Conservation (phyloP, 768 basidiomycete genomes). For the Lentinula lateritia region DNA sequence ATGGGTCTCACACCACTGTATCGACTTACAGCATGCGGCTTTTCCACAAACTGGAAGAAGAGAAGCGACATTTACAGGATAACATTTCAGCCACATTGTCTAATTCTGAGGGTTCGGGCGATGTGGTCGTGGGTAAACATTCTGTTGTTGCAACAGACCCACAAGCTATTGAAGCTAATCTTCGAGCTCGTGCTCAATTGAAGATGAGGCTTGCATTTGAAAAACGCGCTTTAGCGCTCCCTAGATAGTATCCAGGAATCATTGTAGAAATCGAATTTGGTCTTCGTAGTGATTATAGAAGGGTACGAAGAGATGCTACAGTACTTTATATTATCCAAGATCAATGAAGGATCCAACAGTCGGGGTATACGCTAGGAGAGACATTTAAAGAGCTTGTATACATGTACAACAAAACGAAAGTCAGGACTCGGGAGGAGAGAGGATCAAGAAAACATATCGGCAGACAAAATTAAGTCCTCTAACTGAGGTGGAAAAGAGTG, state of each 20-base stretch:
- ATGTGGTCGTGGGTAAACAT: background rate
- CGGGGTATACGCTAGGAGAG: background rate
- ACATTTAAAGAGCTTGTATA: background rate
- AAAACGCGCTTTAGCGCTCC: constrained; percentile 10
- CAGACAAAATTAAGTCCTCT: background rate
- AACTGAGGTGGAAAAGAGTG: background rate
- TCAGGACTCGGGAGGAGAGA: background rate
- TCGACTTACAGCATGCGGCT: constrained; percentile 1
- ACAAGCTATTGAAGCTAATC: constrained; percentile 18
- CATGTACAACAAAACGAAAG: constrained; percentile 2
- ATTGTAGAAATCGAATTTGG: background rate
- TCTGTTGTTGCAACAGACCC: background rate
- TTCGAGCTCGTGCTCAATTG: constrained; percentile 29
- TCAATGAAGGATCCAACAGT: background rate
- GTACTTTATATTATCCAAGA: background rate
- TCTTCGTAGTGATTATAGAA: background rate
- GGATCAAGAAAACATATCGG: background rate
- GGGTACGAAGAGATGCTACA: background rate
- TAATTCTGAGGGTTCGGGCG: background rate
- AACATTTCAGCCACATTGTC: background rate
- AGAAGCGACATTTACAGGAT: constrained; percentile 1
- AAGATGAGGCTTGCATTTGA: constrained; percentile 28
- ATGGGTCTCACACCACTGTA: background rate
- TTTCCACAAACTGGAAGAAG: constrained; percentile 5
- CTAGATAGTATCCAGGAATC: too few species aligned